phyloP scores from a whole-genome alignment of 2,329 filamentous ascomycete species.

The Geosmithia flava region DNA sequence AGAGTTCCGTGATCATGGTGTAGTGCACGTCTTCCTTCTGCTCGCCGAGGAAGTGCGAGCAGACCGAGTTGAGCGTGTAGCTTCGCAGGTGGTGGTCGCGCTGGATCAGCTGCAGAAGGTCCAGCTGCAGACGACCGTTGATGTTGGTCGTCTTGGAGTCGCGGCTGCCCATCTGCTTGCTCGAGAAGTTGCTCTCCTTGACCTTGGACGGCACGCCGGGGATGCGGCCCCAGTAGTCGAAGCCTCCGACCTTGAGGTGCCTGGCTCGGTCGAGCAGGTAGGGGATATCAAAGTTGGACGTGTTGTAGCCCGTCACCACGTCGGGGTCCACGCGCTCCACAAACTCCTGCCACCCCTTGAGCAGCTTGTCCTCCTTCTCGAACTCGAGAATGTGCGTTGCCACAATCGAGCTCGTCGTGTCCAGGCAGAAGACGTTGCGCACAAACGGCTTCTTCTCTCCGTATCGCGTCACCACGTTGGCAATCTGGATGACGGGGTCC shows the following conservation, averaged over 20 bases:
- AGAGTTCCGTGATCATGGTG: constrained; percentile 97
- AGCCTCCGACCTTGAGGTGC: constrained; percentile 66
- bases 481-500: constrained; percentile 96
- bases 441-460: constrained; percentile 95
- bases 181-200: constrained; percentile 79
- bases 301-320: constrained; percentile 98
- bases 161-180: constrained; percentile 95
- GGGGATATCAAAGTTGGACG: constrained; percentile 95
- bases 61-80: constrained; percentile 95
- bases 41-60: constrained; percentile 85
- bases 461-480: constrained; percentile 87
- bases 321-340: constrained; percentile 85
- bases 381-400: constrained; percentile 88
- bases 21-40: constrained; percentile 99
- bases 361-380: constrained; percentile 72
- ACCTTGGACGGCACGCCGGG: constrained; percentile 57
- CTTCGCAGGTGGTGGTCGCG: constrained; percentile 90
- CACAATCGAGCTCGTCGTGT: constrained; percentile 85
- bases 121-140: constrained; percentile 83
- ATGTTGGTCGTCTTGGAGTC: constrained; percentile 93
- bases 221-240: constrained; percentile 80
- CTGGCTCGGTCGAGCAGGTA: constrained; percentile 84
- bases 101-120: constrained; percentile 89
- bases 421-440: constrained; percentile 90
- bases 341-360: constrained; percentile 87